Conservation (phyloP, 176 grass and related monocot genomes). For the Typha latifolia region DNA sequence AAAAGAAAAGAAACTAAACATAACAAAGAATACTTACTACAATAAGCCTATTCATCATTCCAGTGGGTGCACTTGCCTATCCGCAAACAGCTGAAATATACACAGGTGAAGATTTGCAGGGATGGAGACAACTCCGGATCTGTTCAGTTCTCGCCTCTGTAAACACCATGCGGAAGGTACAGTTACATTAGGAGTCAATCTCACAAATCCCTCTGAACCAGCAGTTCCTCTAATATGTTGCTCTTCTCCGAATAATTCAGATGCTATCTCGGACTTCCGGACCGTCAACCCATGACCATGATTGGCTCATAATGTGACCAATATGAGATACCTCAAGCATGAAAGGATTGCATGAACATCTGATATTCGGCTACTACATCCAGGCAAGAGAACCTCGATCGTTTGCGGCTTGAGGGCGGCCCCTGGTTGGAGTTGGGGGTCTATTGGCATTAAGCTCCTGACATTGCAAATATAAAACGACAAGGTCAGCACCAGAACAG, state of each 20-base stretch:
- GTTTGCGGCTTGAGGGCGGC: conserved; percentile 74
- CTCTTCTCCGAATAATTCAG: too few species aligned
- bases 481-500: not conserved
- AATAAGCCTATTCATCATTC: conserved; percentile 30
- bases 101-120: conserved; percentile 34
- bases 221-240: too few species aligned
- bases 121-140: not conserved
- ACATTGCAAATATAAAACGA: conserved; percentile 5
- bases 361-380: conserved; percentile 8
- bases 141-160: not conserved
- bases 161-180: not conserved
- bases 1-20: conserved; percentile 14
- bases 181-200: too few species aligned
- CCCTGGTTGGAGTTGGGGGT: conserved; percentile 82
- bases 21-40: conserved; percentile 60
- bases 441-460: conserved; percentile 97
- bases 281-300: not conserved
- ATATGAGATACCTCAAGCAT: not conserved
- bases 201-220: too few species aligned
- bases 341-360: not conserved
- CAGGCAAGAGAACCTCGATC: conserved; percentile 76
- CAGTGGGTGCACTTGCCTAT: conserved; percentile 22
- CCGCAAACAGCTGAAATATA: conserved; percentile 42
- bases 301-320: not conserved
- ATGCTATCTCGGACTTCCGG: not conserved